Percentiles rank a stretch among this genome's conserved stretches.
Evolutionary conservation across 2,329 filamentous ascomycete species (phyloP).

Genomic region (Trichoderma pleuroti): DNA sequence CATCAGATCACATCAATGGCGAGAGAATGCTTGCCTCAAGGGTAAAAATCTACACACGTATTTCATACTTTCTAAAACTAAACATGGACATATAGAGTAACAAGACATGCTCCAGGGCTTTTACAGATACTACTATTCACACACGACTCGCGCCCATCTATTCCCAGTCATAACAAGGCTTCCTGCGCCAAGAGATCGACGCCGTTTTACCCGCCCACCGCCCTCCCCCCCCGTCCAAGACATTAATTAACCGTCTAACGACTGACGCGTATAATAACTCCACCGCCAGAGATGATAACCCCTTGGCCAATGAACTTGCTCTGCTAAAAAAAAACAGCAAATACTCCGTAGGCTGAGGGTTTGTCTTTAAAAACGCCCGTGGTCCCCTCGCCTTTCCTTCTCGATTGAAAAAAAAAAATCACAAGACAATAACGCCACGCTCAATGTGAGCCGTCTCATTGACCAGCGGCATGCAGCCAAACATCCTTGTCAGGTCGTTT

Average conservation of each 20-base stretch:
- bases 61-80: background rate
- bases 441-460: conserved; percentile 34
- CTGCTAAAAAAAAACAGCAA: background rate
- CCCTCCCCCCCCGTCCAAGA: background rate
- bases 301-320: background rate
- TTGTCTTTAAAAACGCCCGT: background rate
- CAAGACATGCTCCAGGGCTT: background rate
- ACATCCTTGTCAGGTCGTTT: conserved; percentile 33
- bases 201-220: conserved; percentile 9
- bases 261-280: background rate
- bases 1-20: background rate
- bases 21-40: too few relatives aligned
- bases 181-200: conserved; percentile 7
- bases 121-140: background rate
- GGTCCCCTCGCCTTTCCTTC: background rate
- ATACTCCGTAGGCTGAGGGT: background rate
- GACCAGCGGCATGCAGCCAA: conserved; percentile 36
- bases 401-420: background rate
- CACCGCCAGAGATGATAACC: background rate
- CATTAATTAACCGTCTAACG: conserved; percentile 12
- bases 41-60: background rate
- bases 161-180: conserved; percentile 1
- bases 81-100: background rate
- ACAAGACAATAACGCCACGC: conserved; percentile 31
- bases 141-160: background rate